Conservation (phyloP, 768 basidiomycete genomes). For the Tephrocybe sp. region DNA sequence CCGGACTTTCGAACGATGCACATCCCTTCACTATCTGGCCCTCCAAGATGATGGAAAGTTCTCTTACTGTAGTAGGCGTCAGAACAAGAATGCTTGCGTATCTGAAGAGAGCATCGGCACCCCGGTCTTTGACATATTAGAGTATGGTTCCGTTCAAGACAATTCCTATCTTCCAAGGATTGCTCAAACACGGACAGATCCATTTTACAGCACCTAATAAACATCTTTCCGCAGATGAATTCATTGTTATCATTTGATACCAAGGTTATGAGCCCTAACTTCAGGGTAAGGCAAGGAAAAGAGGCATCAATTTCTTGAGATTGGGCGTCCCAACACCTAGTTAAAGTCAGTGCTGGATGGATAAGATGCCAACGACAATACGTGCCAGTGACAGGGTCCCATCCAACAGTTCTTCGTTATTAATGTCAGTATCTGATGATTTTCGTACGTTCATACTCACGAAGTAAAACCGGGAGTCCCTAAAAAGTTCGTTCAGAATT, state of each 20-base stretch:
- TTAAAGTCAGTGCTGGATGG: background rate
- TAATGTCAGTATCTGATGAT: background rate
- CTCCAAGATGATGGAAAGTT: background rate
- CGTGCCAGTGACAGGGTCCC: constrained; percentile 40
- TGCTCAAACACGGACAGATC: background rate
- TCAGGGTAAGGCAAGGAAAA: constrained; percentile 34
- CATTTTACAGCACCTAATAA: background rate
- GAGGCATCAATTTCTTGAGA: constrained; percentile 26
- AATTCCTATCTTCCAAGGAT: background rate
- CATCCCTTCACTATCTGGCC: constrained; percentile 10
- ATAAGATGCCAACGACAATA: background rate
- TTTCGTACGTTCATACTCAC: constrained; percentile 17
- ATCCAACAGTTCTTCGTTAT: constrained; percentile 29
- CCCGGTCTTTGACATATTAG: background rate
- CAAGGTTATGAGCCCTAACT: background rate
- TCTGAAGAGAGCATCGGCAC: background rate
- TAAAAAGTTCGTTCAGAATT: constrained; percentile 8
- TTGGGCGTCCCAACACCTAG: constrained; percentile 37
- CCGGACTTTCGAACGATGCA: constrained; percentile 9
- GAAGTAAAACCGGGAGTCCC: constrained; percentile 34
- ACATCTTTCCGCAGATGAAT: background rate
- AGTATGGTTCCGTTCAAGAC: background rate
- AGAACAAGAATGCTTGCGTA: background rate
- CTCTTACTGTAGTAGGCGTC: constrained; percentile 9
- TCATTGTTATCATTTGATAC: background rate